Base-by-base conservation (phyloP, 2,329 filamentous ascomycete species). In the Aspergillus tubingensis region DNA sequence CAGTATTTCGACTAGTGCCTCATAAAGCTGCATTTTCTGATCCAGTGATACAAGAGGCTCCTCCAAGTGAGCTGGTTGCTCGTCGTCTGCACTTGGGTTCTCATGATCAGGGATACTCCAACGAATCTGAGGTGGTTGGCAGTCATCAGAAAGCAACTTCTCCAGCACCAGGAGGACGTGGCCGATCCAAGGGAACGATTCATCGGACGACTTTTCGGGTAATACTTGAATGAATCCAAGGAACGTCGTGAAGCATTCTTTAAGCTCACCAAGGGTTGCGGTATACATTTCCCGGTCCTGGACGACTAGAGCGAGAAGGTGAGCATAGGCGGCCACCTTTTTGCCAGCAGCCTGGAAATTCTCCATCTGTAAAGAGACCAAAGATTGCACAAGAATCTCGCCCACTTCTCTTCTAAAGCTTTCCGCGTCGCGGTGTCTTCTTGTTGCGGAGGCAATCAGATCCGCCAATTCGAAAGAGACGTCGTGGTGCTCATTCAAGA, bases 391-490 rank as follows among this genome's bases (percentile, higher is more conserved):
- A 49, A 99, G 80, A 0, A 92, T 96, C 54, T 89, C 86, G 15
- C 91, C 92, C 66, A 96, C 89, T 58, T 95, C 91, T 62, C 87
- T 86, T 43, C 89, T 84, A 77, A 70, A 83, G 70, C 75, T 83
- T 67, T 75, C 83, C 65, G 76, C 86, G 73, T 85, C 87, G 70
- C 72, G 85, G 66, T 79, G 89, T 70, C 86, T 88, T 30, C 81
- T 79, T 8, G 86, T 85, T 23, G 92, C 88, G 3, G 89, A 88
- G 39, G 85, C 85, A 57, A 99, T 93, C 19, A 99, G 82, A 69
- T 97, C 93, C 0, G 92, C 87, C 50, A 99, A 82, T 71, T 98
- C 94, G 68, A 97, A 95, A 0, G 95, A 96, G 10, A 94, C 88
- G 67, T 91, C 88, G 13, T 93, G 89, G 68, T 98, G 93, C 39